Base-by-base conservation (phyloP, 805 yeast species). In the Ogataea salicorniae region DNA sequence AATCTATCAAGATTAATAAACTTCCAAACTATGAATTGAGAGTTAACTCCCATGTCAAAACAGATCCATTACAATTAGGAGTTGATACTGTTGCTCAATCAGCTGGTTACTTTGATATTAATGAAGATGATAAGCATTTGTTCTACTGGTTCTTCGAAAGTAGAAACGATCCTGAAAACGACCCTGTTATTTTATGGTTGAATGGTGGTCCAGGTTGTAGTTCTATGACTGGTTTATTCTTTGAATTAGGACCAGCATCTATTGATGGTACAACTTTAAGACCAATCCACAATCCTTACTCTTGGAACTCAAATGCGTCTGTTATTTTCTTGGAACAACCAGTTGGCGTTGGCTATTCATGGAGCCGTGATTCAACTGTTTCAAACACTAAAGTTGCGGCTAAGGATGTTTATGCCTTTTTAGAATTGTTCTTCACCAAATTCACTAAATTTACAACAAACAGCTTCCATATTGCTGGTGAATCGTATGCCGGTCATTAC, bases 151-250 rank as follows among this genome's bases (percentile, higher is more conserved):
- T 83, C 62, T 90, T 89, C 59, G 96, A 89, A 68, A 83, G 92
- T 50, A 80, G 95, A 74, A 84, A 84, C 64, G 91, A 87, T 66
- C 96, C 96, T n/a, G 70, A 70, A 53, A 86, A 75, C 50, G 96
- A 88, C 67, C 96, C 96, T 1, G 74, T 88, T 37, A 77, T 90
- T 43, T 73, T 92, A 56, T 90, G 97, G 96, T 75, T 89, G 62
- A 89, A 89, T 63, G 97, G 97, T 57, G 97, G 97, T 16, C 96
- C 97, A 39, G 97, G 97, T 4, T 89, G 96, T 69, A 86, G 95
- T 15, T 87, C 95, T 11, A 69, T 87, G 69, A 87, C 95, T 14
- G 96, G 96, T 0, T 75, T 87, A 55, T 84, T 88, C 63, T 87
- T 87, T 63, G 96, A 89, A 64, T 75, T 88, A 58, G 96, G 96